Evolutionary conservation across 2,329 filamentous ascomycete species (phyloP), one percentile per base, ranked within the genome.

Genomic region (Chrysoporthe deuterocubensis): DNA sequence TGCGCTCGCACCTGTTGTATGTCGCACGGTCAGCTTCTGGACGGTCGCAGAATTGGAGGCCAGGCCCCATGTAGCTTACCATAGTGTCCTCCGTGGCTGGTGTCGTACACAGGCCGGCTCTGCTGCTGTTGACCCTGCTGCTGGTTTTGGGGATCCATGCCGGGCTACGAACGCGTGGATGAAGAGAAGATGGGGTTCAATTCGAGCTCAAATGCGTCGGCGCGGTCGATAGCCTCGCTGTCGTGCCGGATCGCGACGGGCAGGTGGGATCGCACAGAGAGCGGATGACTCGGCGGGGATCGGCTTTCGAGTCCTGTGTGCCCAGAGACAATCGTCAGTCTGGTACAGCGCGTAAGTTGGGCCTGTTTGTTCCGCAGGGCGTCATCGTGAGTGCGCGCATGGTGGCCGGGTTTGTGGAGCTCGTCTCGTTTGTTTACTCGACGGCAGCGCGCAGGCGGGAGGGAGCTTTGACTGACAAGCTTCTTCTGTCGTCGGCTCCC

Each of bases 41-140:
- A 37, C 54, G 66, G 68, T 66, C 68, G 70, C 68, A 72, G 64
- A 68, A 46, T 60, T 46, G 60, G 65, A 67, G 46, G 57, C 44
- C 66, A 42, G 48, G 43, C 40, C 34, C 16, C 26, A 52, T 56
- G 65, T 52, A 68, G 78, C 85, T 80, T 81, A 93, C 91, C 91
- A 82, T 93, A 94, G 79, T 94, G 92, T 64, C 92, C 92, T 70
- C 90, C 91, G 76, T 91, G 89, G 73, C 82, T 85, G 62, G 88
- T 88, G 79, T 94, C 91, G 78, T 94, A 94, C n/a, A 87, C 85
- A 18, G 88, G 88, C 74, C 87, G 84, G 71, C 85, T 83, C 72
- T 87, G 86, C 74, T 81, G 83, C 75, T 86, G 83, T 76, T 90
- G 88, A 62, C 79, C 76, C 75, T 87, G 86, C 70, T 85, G 81